Evolutionary conservation across 2,329 filamentous ascomycete genomes (phyloP), one percentile per base, ranked within the genome.

Genomic region (Fusarium sp.): DNA sequence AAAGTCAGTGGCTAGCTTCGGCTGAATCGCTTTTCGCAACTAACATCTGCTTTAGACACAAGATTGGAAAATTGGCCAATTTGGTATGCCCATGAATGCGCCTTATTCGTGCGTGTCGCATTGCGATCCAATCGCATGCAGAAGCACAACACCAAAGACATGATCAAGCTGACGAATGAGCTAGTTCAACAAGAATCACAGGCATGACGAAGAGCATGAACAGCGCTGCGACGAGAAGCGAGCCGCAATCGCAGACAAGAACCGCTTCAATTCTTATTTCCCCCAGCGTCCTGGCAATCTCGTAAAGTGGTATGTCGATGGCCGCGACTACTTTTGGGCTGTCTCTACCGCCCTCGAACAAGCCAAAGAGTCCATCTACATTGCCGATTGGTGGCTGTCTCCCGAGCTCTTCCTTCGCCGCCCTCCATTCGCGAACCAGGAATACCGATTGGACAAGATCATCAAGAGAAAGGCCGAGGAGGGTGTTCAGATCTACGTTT

Each of bases 301-400:
- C 54, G 82, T 95, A 73, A 98, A 98, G 79, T 99, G 94, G 93
- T 98, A 97, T 76, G 92, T 98, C 10, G 95, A 98, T 73, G 95
- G 93, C 4, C 84, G 93, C 59, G 91, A 98, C 77, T 99, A 99
- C 76, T 96, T 95, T 75, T 97, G 93, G 88, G 86, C 95, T 15
- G 93, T 99, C 10, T 96, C 93, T 0, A 87, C 89, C 31, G 94
- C 93, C 0, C 82, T 98, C n/a, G 93, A 98, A 63, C 83, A 88
- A 57, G 95, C 95, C 33, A 90, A 90, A 71, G 94, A 98, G 77
- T 89, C 90, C 41, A 97, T 99, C 68, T 99, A 98, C 76, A 96
- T 99, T 65, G 90, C 84, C 57, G 95, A 98, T 72, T 99, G 94
- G 95, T 98, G 95, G 95, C 80, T 98, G 13, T 96, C 91, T 4